A percentile compares a stretch with the other conserved stretches of the same genome.
These are phyloP conservation scores for Bipolaris sorokiniana DNA, from an alignment of 2,329 filamentous ascomycete genomes.

Conservation along the genomic window DNA sequence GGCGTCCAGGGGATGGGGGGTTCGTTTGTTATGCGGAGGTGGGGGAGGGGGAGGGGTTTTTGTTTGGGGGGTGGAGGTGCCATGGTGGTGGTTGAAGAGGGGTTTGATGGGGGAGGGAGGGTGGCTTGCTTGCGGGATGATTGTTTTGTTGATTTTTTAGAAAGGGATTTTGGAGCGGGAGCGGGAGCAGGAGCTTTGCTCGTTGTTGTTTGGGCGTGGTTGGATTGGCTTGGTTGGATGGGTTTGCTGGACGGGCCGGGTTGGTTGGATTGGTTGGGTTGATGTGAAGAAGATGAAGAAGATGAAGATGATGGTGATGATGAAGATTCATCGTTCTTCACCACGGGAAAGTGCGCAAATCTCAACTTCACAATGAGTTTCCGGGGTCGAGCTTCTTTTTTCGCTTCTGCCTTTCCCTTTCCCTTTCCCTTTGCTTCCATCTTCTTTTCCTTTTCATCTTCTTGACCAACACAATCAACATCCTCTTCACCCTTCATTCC, in stretches of 20 bases:
- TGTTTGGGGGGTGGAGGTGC: fast-evolving
- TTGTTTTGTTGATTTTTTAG: neutral
- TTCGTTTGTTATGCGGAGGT: neutral
- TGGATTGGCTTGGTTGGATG: too few species aligned
- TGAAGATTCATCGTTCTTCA: neutral
- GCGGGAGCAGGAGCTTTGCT: neutral
- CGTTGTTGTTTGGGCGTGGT: too few species aligned
- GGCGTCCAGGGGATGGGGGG: neutral
- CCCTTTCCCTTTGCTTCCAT: neutral
- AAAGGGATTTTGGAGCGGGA: neutral
- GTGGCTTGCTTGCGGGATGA: neutral
- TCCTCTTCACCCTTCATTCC: too few species aligned
- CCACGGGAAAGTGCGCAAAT: too few species aligned
- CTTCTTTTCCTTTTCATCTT: too few species aligned
- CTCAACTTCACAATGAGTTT: too few species aligned
- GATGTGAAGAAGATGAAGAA: too few species aligned
- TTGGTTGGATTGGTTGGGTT: too few species aligned
- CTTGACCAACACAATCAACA: too few species aligned
- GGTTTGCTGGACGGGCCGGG: too few species aligned
- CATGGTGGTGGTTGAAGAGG: neutral
- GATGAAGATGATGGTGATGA: too few species aligned
- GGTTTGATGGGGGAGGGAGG: neutral
- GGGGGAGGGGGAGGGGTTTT: neutral
- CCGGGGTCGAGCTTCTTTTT: neutral
- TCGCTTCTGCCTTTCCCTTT: too few species aligned